Evolutionary conservation across 495 filamentous ascomycete genomes (phyloP).

Genomic region (Neurospora sp.): DNA sequence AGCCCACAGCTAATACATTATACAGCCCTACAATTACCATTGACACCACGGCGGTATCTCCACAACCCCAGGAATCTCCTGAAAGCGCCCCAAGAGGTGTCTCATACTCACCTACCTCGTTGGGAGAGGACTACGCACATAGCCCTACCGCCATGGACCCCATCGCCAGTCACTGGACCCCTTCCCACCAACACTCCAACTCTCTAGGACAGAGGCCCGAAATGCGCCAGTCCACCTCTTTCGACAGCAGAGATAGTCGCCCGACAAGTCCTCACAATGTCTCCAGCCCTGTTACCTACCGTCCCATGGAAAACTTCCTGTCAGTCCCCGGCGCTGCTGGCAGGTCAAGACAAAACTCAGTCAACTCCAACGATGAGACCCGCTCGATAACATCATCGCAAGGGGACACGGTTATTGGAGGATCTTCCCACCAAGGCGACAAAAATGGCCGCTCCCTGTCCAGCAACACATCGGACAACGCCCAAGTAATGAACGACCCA

Average conservation of each 20-base stretch:
- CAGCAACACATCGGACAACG: slow-evolving; percentile 25
- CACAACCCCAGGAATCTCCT: slow-evolving; percentile 9
- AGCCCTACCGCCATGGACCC: slow-evolving; percentile 34
- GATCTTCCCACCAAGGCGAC: slow-evolving; percentile 26
- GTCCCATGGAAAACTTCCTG: slow-evolving; percentile 37
- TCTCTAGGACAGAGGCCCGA: slow-evolving; percentile 39
- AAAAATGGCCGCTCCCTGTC: slow-evolving; percentile 22
- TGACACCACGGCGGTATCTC: slow-evolving; percentile 55
- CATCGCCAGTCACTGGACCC: slow-evolving; percentile 32
- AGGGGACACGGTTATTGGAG: slow-evolving; percentile 30
- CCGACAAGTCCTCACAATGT: slow-evolving; percentile 89
- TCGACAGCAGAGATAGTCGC: slow-evolving; percentile 65
- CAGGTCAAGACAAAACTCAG: slow-evolving; percentile 43
- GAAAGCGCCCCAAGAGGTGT: slow-evolving; percentile 5
- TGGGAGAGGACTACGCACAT: slow-evolving; percentile 30
- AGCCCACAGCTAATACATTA: not conserved
- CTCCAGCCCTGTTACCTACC: slow-evolving; percentile 53
- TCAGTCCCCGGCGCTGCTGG: slow-evolving; percentile 36
- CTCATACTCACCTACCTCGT: slow-evolving; percentile 34
- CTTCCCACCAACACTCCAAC: slow-evolving; percentile 31
- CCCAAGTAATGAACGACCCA: slow-evolving; percentile 39
- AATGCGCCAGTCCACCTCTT: slow-evolving; percentile 49
- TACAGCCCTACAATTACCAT: slow-evolving; percentile 63
- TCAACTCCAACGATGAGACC: slow-evolving; percentile 41
- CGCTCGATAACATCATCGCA: slow-evolving; percentile 35